Evolutionary conservation across 2,329 filamentous ascomycete species (phyloP).

Genomic region (Thielaviopsis ethacetica): DNA sequence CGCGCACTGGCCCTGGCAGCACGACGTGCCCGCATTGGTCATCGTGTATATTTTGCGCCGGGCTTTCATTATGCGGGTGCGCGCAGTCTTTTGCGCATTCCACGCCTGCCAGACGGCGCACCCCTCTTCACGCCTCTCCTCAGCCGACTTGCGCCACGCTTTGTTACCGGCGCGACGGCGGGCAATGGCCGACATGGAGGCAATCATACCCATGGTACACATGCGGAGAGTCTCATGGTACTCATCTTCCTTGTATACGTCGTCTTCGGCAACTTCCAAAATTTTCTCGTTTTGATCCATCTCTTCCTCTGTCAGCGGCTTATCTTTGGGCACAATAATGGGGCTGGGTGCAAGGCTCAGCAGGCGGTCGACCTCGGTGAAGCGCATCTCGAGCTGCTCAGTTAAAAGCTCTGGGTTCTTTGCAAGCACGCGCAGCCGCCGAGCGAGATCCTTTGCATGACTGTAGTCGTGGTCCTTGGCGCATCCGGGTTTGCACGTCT

Average conservation of each 20-base stretch:
- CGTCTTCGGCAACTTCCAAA: too few species aligned
- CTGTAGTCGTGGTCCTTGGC: not conserved
- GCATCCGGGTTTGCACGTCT: not conserved
- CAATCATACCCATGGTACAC: not conserved
- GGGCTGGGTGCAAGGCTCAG: too few species aligned
- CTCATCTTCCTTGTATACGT: not conserved
- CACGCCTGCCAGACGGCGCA: not conserved
- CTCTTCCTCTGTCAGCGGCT: not conserved
- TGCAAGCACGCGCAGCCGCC: not conserved
- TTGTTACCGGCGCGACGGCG: not conserved
- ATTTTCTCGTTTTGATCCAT: not conserved
- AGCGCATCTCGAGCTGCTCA: not conserved
- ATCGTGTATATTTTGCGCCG: not conserved
- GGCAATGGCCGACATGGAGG: not conserved
- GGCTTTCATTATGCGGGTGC: not conserved
- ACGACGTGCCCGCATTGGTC: too few species aligned
- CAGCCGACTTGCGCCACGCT: not conserved
- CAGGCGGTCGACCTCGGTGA: not conserved
- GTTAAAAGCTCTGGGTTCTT: not conserved
- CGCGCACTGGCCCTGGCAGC: too few species aligned
- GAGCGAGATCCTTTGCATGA: not conserved
- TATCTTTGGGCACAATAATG: too few species aligned
- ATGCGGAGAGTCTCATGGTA: not conserved
- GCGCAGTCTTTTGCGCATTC: not conserved
- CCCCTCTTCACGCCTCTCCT: not conserved